These are phyloP conservation scores for Nannochloropsis oceanica DNA, from an alignment of 108 stramenopile species.

Conservation along the genomic window DNA sequence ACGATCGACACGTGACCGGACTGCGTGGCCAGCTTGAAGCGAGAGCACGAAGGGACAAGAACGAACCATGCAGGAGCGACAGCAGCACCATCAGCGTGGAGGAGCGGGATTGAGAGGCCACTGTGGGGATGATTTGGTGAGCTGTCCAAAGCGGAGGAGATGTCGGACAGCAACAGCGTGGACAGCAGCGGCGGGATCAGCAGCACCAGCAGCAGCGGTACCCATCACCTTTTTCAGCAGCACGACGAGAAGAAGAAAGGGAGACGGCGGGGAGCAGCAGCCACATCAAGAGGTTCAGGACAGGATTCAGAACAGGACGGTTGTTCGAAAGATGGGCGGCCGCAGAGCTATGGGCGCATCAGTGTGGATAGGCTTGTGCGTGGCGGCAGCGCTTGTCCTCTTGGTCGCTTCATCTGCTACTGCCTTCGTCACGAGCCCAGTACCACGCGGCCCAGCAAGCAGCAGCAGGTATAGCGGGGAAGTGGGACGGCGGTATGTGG, in stretches of 20 bases:
- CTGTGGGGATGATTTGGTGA: no score
- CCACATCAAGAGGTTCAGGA: background rate
- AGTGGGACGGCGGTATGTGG: background rate
- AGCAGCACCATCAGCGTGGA: background rate
- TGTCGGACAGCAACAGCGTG: background rate
- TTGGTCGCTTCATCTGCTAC: background rate
- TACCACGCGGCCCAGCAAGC: no score
- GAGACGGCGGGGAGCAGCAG: background rate
- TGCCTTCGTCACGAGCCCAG: background rate
- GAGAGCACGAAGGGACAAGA: background rate
- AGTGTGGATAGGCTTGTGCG: background rate
- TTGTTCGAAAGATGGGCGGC: background rate
- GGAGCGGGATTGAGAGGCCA: background rate
- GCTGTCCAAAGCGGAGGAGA: background rate
- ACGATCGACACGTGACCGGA: no score
- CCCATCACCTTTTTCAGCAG: background rate
- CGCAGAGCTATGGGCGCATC: background rate
- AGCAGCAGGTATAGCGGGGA: background rate
- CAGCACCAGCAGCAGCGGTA: background rate
- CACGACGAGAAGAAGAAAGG: background rate
- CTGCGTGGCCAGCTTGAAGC: no score
- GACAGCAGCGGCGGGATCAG: no score
- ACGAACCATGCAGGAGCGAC: background rate
- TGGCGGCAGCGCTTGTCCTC: background rate
- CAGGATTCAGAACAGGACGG: background rate